A percentile compares a stretch with the other conserved stretches of the same genome.
phyloP scores from a whole-genome alignment of 805 yeast species.

The Suhomyces pyralidae region DNA sequence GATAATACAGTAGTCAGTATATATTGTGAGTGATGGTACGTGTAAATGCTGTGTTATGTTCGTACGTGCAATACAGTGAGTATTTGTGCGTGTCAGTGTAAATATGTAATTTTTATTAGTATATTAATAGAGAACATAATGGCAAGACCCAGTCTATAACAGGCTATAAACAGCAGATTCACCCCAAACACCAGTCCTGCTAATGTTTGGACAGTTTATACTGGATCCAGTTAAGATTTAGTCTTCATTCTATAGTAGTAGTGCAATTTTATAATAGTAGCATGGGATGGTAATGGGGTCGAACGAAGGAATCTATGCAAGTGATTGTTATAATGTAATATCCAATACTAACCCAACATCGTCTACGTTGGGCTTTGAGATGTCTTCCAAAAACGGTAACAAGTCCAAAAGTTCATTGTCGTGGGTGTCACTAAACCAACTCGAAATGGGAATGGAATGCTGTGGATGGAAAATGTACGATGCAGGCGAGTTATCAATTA shows the following conservation, averaged over 20 bases:
- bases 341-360: constrained; percentile 87
- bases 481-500: constrained; percentile 96
- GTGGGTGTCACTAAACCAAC: constrained; percentile 98
- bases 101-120: neutral
- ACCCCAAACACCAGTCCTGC: constrained; percentile 7
- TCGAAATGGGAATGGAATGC: constrained; percentile 93
- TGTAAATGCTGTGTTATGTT: too few relatives aligned
- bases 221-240: neutral
- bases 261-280: neutral
- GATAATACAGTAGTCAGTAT: too few relatives aligned
- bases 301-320: neutral
- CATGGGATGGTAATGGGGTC: neutral
- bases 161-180: neutral
- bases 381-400: constrained; percentile 84
- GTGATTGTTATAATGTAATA: constrained; percentile 46
- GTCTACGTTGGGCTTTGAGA: constrained; percentile 67
- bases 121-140: neutral
- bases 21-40: too few relatives aligned
- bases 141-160: neutral
- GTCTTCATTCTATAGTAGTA: neutral
- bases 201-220: constrained; percentile 3
- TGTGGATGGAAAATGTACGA: constrained; percentile 98
- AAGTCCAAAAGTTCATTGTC: constrained; percentile 93
- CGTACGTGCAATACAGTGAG: too few relatives aligned
- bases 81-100: too few relatives aligned